Evolutionary conservation across 352 stramenopile species (phyloP), one percentile per base, ranked within the genome.

Genomic region (Phytophthora rubi): DNA sequence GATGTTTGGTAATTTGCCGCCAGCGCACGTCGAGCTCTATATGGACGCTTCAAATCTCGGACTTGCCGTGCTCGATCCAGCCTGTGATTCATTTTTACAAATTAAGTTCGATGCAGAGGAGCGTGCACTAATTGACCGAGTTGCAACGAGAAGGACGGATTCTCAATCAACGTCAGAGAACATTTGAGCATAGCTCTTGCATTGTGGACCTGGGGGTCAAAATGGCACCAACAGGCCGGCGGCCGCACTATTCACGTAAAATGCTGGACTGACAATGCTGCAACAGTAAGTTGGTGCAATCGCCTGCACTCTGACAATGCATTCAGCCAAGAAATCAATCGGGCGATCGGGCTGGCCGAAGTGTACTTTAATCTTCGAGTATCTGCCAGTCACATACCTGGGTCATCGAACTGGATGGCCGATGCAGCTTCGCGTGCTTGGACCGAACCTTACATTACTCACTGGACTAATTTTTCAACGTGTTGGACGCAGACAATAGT

Each of bases 301-400:
- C 60, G 58, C 10, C 13, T 73, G 0, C n/a, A 61, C 13, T 60
- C 55, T 4, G 42, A 16, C 1, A 70, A 79, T 32, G 1, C 13
- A 1, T 39, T 57, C 0, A 67, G 61, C 23, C 75, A 78, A 69
- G 71, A 77, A 59, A 65, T 82, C 12, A 82, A 82, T 35, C 26
- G 71, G 1, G 15, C 15, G 0, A 75, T 79, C 18, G 63, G 70
- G 0, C 35, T 75, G 2, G 51, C 53, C 0, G 70, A 79, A 44
- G 70, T 51, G 0, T 32, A 68, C 1, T 54, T 68, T 12, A 62
- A 67, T 5, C 57, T 75, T 3, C 30, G 70, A 7, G n/a, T 79
- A 1, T 53, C 42, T 0, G 52, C 39, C 0, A 21, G 58, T 6
- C 74, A 81, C 12, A 52, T 79, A 0, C 60, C 60, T 0, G 63